Evolutionary conservation across 495 filamentous ascomycete genomes (phyloP).

Genomic region (Lindgomyces ingoldianus): DNA sequence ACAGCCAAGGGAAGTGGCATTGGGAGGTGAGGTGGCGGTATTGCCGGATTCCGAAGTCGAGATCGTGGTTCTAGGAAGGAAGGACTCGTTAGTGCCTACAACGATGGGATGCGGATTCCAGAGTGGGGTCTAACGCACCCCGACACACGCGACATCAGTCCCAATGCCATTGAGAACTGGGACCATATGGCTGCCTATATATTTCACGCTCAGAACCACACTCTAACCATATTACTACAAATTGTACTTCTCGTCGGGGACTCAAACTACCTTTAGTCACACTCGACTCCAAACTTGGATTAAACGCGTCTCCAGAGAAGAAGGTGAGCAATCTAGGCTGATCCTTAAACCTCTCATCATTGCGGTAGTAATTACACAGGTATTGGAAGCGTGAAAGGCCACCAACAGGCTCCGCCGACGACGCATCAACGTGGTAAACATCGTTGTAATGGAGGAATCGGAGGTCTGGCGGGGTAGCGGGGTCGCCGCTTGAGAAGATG

Average conservation of each 20-base stretch:
- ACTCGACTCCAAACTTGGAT: slow-evolving; percentile 81
- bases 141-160: slow-evolving; percentile 75
- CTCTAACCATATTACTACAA: not conserved
- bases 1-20: slow-evolving; percentile 85
- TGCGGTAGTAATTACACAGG: slow-evolving; percentile 72
- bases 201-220: not conserved
- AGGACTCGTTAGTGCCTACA: not conserved
- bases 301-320: slow-evolving; percentile 91
- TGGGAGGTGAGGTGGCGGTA: slow-evolving; percentile 69
- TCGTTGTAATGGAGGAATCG: slow-evolving; percentile 90
- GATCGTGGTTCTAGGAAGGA: slow-evolving; percentile 72
- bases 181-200: slow-evolving; percentile 73
- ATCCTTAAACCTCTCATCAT: slow-evolving; percentile 55
- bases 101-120: not conserved
- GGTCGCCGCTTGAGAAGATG: slow-evolving; percentile 21
- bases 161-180: slow-evolving; percentile 77
- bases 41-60: slow-evolving; percentile 87
- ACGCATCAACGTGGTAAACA: slow-evolving; percentile 80
- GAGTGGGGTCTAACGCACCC: slow-evolving; percentile 56
- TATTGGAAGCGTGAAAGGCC: slow-evolving; percentile 78
- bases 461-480: slow-evolving; percentile 62
- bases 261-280: slow-evolving; percentile 69
- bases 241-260: not conserved
- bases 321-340: slow-evolving; percentile 72
- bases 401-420: slow-evolving; percentile 77